Conservation (phyloP, 2,329 filamentous ascomycete genomes). For the Pseudocercospora fuligena region DNA sequence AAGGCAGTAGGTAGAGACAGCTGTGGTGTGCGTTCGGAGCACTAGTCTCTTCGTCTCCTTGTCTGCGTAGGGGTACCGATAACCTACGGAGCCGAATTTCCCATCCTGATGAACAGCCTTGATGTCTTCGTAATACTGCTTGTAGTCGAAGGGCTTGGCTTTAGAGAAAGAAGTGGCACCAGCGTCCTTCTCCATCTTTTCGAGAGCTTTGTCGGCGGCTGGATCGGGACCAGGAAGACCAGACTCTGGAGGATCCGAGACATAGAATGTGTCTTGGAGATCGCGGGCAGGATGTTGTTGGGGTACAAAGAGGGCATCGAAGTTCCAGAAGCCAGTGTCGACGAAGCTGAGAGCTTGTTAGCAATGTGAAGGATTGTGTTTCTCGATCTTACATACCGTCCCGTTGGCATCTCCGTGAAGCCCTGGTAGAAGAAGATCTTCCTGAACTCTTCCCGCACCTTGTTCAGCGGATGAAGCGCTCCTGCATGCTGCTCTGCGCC, state of each 20-base stretch:
- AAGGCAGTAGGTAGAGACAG: slow-evolving; percentile 87
- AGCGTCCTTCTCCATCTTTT: slow-evolving; percentile 56
- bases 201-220: slow-evolving; percentile 50
- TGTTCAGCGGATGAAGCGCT: slow-evolving; percentile 70
- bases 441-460: slow-evolving; percentile 93
- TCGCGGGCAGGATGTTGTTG: slow-evolving; percentile 98
- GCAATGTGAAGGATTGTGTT: slow-evolving; percentile 51
- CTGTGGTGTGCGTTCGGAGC: slow-evolving; percentile 93
- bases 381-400: slow-evolving; percentile 57
- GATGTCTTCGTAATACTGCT: slow-evolving; percentile 87
- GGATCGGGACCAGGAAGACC: slow-evolving; percentile 68
- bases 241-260: slow-evolving; percentile 81
- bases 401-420: slow-evolving; percentile 97
- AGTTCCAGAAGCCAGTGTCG: slow-evolving; percentile 99
- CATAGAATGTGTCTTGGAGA: slow-evolving; percentile 98
- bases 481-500: slow-evolving; percentile 64
- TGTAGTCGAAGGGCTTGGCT: slow-evolving; percentile 64
- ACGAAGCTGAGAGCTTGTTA: slow-evolving; percentile 65
- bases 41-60: slow-evolving; percentile 87
- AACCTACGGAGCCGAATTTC: slow-evolving; percentile 93
- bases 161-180: slow-evolving; percentile 30
- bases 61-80: slow-evolving; percentile 90
- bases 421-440: slow-evolving; percentile 99
- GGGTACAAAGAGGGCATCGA: slow-evolving; percentile 93
- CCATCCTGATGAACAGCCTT: slow-evolving; percentile 85